Conservation (phyloP, 2,329 filamentous ascomycete genomes). For the Neofusicoccum kwambonambiense region DNA sequence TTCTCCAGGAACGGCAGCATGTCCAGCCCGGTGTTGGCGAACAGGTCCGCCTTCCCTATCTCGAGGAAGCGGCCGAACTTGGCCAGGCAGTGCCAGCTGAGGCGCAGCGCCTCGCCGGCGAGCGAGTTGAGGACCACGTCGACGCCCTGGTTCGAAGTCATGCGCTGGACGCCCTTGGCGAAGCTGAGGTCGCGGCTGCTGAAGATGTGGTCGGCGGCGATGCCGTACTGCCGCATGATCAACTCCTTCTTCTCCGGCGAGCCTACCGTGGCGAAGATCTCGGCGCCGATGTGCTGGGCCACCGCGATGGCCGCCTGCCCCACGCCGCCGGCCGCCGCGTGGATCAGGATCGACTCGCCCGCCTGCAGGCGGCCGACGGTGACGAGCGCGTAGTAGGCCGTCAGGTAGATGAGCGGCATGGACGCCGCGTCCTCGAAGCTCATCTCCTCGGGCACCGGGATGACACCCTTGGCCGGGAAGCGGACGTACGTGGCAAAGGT, state of each 20-base stretch:
- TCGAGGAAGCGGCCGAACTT: slow-evolving; percentile 32
- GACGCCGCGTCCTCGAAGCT: slow-evolving; percentile 28
- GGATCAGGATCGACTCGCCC: slow-evolving; percentile 30
- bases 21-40: too few species aligned
- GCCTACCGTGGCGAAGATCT: slow-evolving; percentile 32
- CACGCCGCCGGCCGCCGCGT: slow-evolving; percentile 30
- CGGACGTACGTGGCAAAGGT: background rate
- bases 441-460: background rate
- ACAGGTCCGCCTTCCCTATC: too few species aligned
- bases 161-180: slow-evolving; percentile 23
- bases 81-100: slow-evolving; percentile 29
- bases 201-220: slow-evolving; percentile 34
- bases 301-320: slow-evolving; percentile 32
- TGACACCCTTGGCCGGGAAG: slow-evolving; percentile 12
- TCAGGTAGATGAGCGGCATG: slow-evolving; percentile 22
- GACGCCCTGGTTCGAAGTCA: slow-evolving; percentile 31
- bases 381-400: slow-evolving; percentile 22
- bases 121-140: slow-evolving; percentile 37
- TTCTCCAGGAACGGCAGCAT: too few species aligned
- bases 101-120: slow-evolving; percentile 26
- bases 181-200: slow-evolving; percentile 30
- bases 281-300: slow-evolving; percentile 25
- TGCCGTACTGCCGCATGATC: slow-evolving; percentile 25
- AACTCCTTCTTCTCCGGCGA: slow-evolving; percentile 28
- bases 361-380: slow-evolving; percentile 19